phyloP scores from a whole-genome alignment of 139 green algal genomes.

The Prasinococcaceae sp. region DNA sequence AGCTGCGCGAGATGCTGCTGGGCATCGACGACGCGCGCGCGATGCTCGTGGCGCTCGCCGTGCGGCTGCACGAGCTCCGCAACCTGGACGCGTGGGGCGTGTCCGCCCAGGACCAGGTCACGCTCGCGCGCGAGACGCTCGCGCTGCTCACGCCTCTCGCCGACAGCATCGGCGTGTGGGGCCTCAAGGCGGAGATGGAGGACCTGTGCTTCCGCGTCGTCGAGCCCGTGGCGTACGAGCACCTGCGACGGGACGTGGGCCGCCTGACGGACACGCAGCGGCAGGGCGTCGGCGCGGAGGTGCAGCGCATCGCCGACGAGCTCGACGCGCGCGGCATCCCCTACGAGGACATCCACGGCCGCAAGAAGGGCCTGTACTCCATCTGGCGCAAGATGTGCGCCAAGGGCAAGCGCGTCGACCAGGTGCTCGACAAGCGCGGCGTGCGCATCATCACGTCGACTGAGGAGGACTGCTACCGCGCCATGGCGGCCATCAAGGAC shows the following conservation, averaged over 20 bases:
- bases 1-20: slow-evolving; percentile 51
- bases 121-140: slow-evolving; percentile 63
- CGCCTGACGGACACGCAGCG: neutral
- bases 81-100: slow-evolving; percentile 62
- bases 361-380: slow-evolving; percentile 83
- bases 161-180: slow-evolving; percentile 76
- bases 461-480: slow-evolving; percentile 75
- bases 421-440: slow-evolving; percentile 64
- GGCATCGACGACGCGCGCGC: slow-evolving; percentile 60
- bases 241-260: slow-evolving; percentile 33
- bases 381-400: slow-evolving; percentile 69
- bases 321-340: slow-evolving; percentile 10
- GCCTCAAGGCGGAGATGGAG: slow-evolving; percentile 80
- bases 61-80: slow-evolving; percentile 57
- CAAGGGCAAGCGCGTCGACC: slow-evolving; percentile 33
- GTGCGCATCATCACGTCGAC: slow-evolving; percentile 66
- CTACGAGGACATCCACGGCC: slow-evolving; percentile 59
- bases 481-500: slow-evolving; percentile 42
- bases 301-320: slow-evolving; percentile 22
- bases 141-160: slow-evolving; percentile 70
- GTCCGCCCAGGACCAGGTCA: slow-evolving; percentile 39
- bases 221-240: slow-evolving; percentile 27
- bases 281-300: slow-evolving; percentile 11
- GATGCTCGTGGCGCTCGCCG: slow-evolving; percentile 71
- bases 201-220: slow-evolving; percentile 62